Evolutionary conservation across 805 yeast species (phyloP).

Genomic region (Metschnikowia henanensis): DNA sequence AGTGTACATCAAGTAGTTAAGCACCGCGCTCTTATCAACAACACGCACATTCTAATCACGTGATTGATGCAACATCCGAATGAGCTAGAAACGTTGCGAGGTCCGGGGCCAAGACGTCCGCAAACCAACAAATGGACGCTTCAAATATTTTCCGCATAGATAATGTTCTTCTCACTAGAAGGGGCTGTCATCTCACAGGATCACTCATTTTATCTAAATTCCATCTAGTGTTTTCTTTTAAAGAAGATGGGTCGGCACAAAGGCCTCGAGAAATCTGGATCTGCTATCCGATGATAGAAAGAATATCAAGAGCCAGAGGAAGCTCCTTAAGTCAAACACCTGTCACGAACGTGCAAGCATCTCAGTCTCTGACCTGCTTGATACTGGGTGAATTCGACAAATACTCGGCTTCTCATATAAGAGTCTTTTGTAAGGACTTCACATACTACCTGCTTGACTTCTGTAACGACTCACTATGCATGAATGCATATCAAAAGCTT

Average conservation of each 20-base stretch:
- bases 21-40: too few relatives aligned
- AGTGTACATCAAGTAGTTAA: too few relatives aligned
- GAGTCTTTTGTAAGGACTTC: conserved; percentile 82
- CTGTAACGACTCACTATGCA: conserved; percentile 53
- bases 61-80: background rate
- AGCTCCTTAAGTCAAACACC: conserved; percentile 35
- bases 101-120: background rate
- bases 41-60: background rate
- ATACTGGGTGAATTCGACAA: conserved; percentile 28
- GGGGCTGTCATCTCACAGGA: conserved; percentile 39
- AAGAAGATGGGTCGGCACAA: conserved; percentile 6
- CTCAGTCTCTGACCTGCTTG: background rate
- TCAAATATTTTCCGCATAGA: conserved; percentile 32
- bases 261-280: conserved; percentile 77
- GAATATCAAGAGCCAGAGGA: conserved; percentile 57
- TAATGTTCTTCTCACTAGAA: conserved; percentile 36
- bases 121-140: conserved; percentile 26
- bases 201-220: conserved; percentile 35
- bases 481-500: conserved; percentile 72
- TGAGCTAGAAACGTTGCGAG: too few relatives aligned
- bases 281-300: conserved; percentile 80
- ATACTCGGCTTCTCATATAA: conserved; percentile 52
- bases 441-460: conserved; percentile 80
- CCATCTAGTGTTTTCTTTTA: conserved; percentile 42
- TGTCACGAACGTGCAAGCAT: background rate